Base-by-base conservation (phyloP, 2,329 filamentous ascomycete species). In the Ophidiomyces ophidiicola region DNA sequence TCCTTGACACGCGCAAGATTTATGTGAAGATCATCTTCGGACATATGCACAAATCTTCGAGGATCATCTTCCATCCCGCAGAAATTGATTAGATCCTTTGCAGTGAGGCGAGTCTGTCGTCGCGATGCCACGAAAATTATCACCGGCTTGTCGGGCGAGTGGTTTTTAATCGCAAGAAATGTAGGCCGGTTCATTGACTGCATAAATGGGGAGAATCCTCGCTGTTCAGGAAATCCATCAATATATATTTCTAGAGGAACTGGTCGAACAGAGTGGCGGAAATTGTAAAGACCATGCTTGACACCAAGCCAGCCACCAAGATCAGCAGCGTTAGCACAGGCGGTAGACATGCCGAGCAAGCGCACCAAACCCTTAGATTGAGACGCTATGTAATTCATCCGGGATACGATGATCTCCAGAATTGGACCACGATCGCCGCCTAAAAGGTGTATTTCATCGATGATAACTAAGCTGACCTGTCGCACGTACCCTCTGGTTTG, bases 61-160 rank as follows among this genome's bases (percentile, higher is more conserved):
- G 90, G 90, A 50, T 98, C 90, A 53, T 98, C 90, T 57, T 98
- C 90, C 84, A 98, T 93, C 31, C 90, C 90, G 54, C 90, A 98
- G 50, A 86, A 83, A 55, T 94, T 96, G 63, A 98, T 94, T 23
- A 98, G 66, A 53, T 98, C 92, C 55, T 92, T 90, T 18, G 90
- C 90, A 1, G 90, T 98, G 28, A 98, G 69, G 24, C 90, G 80
- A 0, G 90, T 98, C 66, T 98, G 90, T 53, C 90, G 73, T 53
- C 92, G 80, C 12, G 90, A 98, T 2, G 90, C 86, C 5, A 98
- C 90, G 53, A 98, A 98, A 1, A 98, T 90, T 57, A 98, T 98
- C 6, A 96, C 90, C 0, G 90, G 90, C 60, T 98, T 96, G 38
- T 86, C 80, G 0, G 92, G 90, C 29, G 87, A 94, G 61, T 98